These are phyloP conservation scores for Agaricus subrufescens DNA, from an alignment of 768 basidiomycete species.

Conservation along the genomic window DNA sequence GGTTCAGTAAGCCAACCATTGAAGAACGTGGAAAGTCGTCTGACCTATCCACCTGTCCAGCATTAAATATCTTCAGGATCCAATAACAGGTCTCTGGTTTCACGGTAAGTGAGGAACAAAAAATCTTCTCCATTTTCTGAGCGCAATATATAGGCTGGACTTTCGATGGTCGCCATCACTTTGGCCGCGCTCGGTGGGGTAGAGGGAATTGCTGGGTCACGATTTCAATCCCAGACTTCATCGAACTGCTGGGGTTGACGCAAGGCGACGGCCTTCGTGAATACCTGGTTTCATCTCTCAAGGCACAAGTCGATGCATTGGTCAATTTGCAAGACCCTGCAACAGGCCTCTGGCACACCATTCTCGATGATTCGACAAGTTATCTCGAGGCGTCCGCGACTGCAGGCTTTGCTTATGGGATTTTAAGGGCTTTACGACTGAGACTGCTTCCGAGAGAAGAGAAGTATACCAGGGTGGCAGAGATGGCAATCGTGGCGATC, in stretches of 20 bases:
- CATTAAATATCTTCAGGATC: conserved; percentile 41
- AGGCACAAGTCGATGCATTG: conserved; percentile 43
- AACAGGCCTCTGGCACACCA: conserved; percentile 51
- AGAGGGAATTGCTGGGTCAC: conserved; percentile 55
- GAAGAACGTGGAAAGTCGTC: neutral
- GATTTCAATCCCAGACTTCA: conserved; percentile 42
- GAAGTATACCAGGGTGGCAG: conserved; percentile 29
- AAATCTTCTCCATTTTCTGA: neutral
- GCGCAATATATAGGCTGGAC: conserved; percentile 30
- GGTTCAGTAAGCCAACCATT: conserved; percentile 31
- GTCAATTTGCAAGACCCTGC: conserved; percentile 37
- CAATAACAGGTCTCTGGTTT: conserved; percentile 41
- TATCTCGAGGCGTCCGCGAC: conserved; percentile 48
- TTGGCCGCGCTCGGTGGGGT: conserved; percentile 45
- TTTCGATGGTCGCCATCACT: conserved; percentile 42
- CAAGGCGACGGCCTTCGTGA: conserved; percentile 35
- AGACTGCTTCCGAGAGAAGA: conserved; percentile 37
- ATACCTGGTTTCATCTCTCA: conserved; percentile 35
- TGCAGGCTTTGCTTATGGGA: conserved; percentile 46
- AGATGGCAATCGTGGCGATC: conserved; percentile 37
- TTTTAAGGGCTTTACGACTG: conserved; percentile 37
- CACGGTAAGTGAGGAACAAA: conserved; percentile 28
- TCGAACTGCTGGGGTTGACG: conserved; percentile 38
- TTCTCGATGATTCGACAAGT: conserved; percentile 44
- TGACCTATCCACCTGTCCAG: conserved; percentile 15